Base-by-base conservation (phyloP, 768 basidiomycete genomes). In the Mycena amicta region DNA sequence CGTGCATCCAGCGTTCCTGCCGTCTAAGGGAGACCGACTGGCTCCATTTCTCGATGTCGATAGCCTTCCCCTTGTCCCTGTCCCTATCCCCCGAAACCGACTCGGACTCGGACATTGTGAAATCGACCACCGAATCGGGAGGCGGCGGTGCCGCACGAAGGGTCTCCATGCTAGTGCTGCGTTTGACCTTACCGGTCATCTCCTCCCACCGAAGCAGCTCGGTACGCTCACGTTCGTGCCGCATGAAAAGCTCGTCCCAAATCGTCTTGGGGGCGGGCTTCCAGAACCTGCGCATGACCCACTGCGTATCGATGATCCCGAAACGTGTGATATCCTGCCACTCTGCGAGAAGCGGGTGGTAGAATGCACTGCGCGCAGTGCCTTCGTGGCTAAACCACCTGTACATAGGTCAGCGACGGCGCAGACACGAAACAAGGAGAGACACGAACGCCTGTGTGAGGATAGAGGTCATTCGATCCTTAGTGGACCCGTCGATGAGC, bases 331-430 rank as follows among this genome's bases (percentile, higher is more conserved):
- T 80, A 58, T 88, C 85, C 61, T 80, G 84, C 84, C 83, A 88
- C 46, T 77, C 71, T 2, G 65, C 53, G 1, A 74, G 74, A 55
- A 79, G 59, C 4, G 77, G 73, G 59, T 79, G 79, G 65, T 70
- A 81, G 53, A 84, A 81, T 0, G 82, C 77, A 43, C 82, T 77
- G 29, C 87, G 81, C 41, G 81, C 80, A 8, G 77, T 82, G 46
- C 89, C 89, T 70, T 91, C 89, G 58, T 85, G 81, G 5, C 69
- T 69, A 66, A 91, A 89, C 8, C 83, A 83, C 54, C 83, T 84
- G 59, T 22, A 59, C 27, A 60, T 50, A 39, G 33, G 27, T 55
- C 18, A 23, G 58, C 27, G n/a, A n/a, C 54, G 37, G 31, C 20
- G 27, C 45, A 22, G 30, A 40, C 37, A 62, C 25, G 46, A 39